Evolutionary conservation across 352 stramenopile species (phyloP), one percentile per base, ranked within the genome.

Genomic region (Phytophthora macrochlamydospora): DNA sequence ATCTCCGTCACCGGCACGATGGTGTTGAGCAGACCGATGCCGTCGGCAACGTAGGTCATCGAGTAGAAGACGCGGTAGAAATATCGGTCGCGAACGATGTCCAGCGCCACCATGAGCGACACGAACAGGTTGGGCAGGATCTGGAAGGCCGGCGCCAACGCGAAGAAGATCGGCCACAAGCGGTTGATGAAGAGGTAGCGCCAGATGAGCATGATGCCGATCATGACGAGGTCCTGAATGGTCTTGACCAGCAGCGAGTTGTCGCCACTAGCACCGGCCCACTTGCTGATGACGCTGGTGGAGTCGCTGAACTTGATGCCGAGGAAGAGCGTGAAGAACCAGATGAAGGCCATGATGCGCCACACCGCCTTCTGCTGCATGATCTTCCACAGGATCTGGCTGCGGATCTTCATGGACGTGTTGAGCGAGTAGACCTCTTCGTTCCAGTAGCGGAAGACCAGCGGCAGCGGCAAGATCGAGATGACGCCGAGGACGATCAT

Each of bases 281-380:
- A 89, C 32, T 49, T 72, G 46, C 45, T 74, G 29, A 91, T 63
- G 30, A 81, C 71, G 32, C 51, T 53, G 5, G 53, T 74, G 35
- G 78, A 85, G 61, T 87, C 67, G 35, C 51, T 73, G 65, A 91
- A 91, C 53, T 78, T 79, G 56, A 89, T 79, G 37, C 71, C 56
- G 28, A 87, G 54, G 59, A 91, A 91, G 3, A 91, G 38, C 35
- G 64, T 79, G 59, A 87, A 91, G 56, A 87, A 73, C 48, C 71
- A 81, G 56, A 87, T 84, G 62, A 91, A 91, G 42, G 75, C 76
- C 12, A 91, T 62, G 56, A 89, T 83, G 29, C 75, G 76, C 80
- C 83, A 90, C 72, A 91, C 80, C 7, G 79, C 83, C 59, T 90
- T 89, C 63, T 91, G 83, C 68, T 89, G 76, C 71, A 89, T 87